Evolutionary conservation across 2,329 filamentous ascomycete species (phyloP), one percentile per base, ranked within the genome.

Genomic region (Macrophomina phaseolina): DNA sequence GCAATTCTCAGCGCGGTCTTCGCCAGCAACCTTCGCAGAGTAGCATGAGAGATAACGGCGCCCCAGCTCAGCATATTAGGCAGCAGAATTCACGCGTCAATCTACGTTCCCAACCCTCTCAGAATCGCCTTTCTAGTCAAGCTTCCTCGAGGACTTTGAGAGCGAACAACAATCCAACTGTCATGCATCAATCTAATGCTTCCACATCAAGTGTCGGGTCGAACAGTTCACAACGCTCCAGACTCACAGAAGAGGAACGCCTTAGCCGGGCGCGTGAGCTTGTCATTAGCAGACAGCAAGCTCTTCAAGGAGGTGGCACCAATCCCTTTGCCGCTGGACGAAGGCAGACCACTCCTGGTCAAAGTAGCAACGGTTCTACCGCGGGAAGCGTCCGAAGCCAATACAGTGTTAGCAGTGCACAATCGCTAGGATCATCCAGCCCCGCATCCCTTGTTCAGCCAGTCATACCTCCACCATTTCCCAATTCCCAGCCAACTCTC

Each of bases 61-160:
- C 56, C 51, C 73, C 70, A 23, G 70, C 70, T 12, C 76, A 73
- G 68, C 66, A 66, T 9, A 71, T 78, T 58, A 72, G 78, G 42
- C 68, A 76, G 34, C 78, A 79, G 67, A 67, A 71, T 6, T 80
- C 78, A 32, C 73, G 78, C 12, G 71, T 76, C 32, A 73, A 78
- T 36, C 65, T 80, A 28, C 75, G 78, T 16, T 60, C 73, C 16
- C 77, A 79, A 65, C 73, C 77, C 28, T 79, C 78, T 2, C 72
- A 74, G 28, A 73, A 76, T 56, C 74, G 75, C 48, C 70, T 79
- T 14, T 76, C 73, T 62, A 71, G 69, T 42, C 78, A 79, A 68
- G 67, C 74, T 6, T 79, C 78, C 28, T 75, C 74, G 2, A 73
- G 78, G n/a, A 76, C 75, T 23, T 68, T 79, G 30, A 74, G 77